Percentiles rank a stretch among this genome's conserved stretches.
Evolutionary conservation across 352 stramenopile genomes (phyloP).

Genomic region (Globisporangium carolinianum): DNA sequence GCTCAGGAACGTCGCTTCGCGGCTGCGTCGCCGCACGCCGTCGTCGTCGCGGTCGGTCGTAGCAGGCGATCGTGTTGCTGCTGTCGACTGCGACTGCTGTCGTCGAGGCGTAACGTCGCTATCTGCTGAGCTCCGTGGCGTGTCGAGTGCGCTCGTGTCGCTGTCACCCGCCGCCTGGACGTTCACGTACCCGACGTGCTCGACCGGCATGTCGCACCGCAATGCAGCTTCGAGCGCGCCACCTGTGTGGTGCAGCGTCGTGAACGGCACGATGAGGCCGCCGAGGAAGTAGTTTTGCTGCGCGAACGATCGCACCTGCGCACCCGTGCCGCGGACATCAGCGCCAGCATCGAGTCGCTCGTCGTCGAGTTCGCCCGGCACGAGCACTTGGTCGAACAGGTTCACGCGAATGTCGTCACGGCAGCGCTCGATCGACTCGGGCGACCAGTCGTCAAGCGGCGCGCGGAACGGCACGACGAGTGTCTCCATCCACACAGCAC

Average conservation of each 20-base stretch:
- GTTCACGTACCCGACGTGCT: slow-evolving; percentile 84
- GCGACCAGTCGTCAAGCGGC: slow-evolving; percentile 76
- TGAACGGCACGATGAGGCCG: slow-evolving; percentile 80
- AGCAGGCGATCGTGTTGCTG: background rate
- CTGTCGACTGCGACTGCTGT: background rate
- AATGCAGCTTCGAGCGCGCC: slow-evolving; percentile 77
- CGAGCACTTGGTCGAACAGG: slow-evolving; percentile 87
- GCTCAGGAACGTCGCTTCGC: slow-evolving; percentile 75
- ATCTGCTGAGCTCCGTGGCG: slow-evolving; percentile 3
- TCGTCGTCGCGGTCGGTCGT: slow-evolving; percentile 18
- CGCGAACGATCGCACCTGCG: slow-evolving; percentile 40
- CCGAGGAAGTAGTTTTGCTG: slow-evolving; percentile 84
- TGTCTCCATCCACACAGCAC: slow-evolving; percentile 91
- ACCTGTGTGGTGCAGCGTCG: slow-evolving; percentile 74
- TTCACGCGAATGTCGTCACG: slow-evolving; percentile 77
- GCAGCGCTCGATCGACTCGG: slow-evolving; percentile 54
- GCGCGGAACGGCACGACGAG: slow-evolving; percentile 83
- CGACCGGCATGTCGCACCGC: slow-evolving; percentile 69
- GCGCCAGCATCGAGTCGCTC: slow-evolving; percentile 25
- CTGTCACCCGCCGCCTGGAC: slow-evolving; percentile 8
- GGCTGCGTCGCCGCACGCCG: slow-evolving; percentile 28
- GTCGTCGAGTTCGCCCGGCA: slow-evolving; percentile 13
- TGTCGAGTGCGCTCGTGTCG: slow-evolving; percentile 4
- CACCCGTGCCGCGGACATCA: slow-evolving; percentile 19
- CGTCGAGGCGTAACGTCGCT: background rate